These are phyloP conservation scores for Hypoxylon perforatum DNA, from an alignment of 495 filamentous ascomycete genomes.

Conservation along the genomic window DNA sequence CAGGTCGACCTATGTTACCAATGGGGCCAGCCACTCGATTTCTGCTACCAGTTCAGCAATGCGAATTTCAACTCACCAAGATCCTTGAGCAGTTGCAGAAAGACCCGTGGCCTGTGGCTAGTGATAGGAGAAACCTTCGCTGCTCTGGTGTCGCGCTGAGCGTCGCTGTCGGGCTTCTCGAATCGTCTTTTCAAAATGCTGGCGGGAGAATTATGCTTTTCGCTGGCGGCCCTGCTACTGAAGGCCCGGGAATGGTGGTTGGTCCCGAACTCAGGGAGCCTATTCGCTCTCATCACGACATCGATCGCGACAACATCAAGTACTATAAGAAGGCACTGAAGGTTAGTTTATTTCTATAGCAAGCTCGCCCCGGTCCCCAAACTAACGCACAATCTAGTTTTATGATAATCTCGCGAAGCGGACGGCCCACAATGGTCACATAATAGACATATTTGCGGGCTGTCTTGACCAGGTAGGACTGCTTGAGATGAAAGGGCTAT, in stretches of 20 bases:
- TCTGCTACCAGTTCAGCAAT: conserved; percentile 92
- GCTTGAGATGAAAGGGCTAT: conserved; percentile 97
- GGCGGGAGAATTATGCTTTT: conserved; percentile 98
- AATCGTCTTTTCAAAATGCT: conserved; percentile 94
- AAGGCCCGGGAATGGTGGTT: conserved; percentile 97
- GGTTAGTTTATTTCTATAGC: conserved; percentile 62
- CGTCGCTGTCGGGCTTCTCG: conserved; percentile 91
- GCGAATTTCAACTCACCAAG: conserved; percentile 98
- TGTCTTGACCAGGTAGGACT: conserved; percentile 98
- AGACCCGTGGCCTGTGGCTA: conserved; percentile 97
- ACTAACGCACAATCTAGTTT: conserved; percentile 71
- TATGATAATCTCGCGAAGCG: conserved; percentile 98
- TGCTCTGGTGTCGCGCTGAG: conserved; percentile 97
- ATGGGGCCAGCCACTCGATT: conserved; percentile 89
- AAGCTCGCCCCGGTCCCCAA: background rate
- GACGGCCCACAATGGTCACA: conserved; percentile 94
- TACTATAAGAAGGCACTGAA: conserved; percentile 99
- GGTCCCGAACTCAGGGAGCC: conserved; percentile 97
- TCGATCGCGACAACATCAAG: conserved; percentile 98
- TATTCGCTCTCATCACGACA: conserved; percentile 98
- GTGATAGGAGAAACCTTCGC: conserved; percentile 89
- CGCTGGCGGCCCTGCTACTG: conserved; percentile 92
- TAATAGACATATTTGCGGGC: conserved; percentile 97
- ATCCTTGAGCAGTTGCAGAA: conserved; percentile 96
- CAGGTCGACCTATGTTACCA: conserved; percentile 74